Evolutionary conservation across 176 grass and related monocot species (phyloP), one percentile per base, ranked within the genome.

Genomic region (Zizania latifolia): DNA sequence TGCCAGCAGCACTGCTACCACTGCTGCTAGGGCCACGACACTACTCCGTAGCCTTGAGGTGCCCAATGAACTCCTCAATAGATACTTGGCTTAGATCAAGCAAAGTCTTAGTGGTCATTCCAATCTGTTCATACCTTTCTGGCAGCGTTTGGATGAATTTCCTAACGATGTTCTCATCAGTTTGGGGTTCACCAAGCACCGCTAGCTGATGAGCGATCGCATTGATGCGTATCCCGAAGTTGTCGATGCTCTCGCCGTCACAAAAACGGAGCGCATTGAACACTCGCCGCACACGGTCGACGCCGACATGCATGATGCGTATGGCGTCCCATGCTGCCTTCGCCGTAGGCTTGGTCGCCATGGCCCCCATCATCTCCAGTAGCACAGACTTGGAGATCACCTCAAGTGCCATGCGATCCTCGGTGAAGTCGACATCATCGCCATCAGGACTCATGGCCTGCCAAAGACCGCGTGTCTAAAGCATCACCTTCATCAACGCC

Each of bases 1-100:
- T 51, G 6, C 0, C 0, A n/a, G 48, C 2, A 51, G 0, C 1
- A 9, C 10, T 3, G 22, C 53, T 0, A 0, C 53, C 22, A 2
- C 21, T 1, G 53, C 51, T 3, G 3, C 51, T 17, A 0, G 26
- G 53, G 0, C 26, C 6, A 0, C 26, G 53, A 0, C 22, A 22
- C 3, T 56, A n/a, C 22, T 56, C 53, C 22, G 53, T 1, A 2
- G 22, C 53, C 53, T 56, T 56, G 9, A 56, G 22, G 0, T 22
- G 9, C 2, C 53, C 53, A 0, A 57, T 57, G 3, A 57, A 22
- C 3, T 57, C 54, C 9, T 57, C 22, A 0, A 57, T 1, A 0
- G 2, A 13, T 54, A 60, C 10, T 71, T 13, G 4, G n/a, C n/a
- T n/a, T n/a, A n/a, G n/a, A n/a, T n/a, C n/a, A n/a, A n/a, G n/a